These are phyloP conservation scores for Heimioporus retisporus DNA, from an alignment of 1,284 basidiomycete genomes.

Conservation along the genomic window DNA sequence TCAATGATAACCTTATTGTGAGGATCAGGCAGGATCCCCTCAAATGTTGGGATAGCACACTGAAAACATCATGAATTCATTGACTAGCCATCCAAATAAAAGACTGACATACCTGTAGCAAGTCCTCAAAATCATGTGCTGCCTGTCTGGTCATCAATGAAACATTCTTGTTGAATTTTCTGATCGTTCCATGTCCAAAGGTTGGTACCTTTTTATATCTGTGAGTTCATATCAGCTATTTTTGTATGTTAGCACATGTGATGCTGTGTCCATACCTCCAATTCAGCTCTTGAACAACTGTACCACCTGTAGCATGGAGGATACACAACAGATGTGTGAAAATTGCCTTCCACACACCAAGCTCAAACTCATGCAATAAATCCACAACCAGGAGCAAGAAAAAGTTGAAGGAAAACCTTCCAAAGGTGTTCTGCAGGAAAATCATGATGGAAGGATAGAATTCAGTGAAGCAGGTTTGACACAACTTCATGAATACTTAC, in stretches of 20 bases:
- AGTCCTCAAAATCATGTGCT: constrained; percentile 28
- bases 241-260: neutral
- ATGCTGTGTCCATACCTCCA: constrained; percentile 7
- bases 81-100: neutral
- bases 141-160: constrained; percentile 26
- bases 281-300: constrained; percentile 17
- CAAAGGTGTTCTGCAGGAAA: too few species aligned
- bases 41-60: neutral
- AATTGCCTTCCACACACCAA: constrained; percentile 37
- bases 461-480: too few species aligned
- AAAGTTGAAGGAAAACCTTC: neutral
- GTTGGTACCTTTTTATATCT: constrained; percentile 15
- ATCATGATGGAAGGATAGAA: too few species aligned
- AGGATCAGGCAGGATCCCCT: neutral
- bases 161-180: constrained; percentile 23
- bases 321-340: constrained; percentile 34
- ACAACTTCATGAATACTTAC: neutral
- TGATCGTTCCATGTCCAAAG: constrained; percentile 15
- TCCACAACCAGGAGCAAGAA: neutral
- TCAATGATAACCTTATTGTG: neutral
- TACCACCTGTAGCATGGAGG: constrained; percentile 12
- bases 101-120: constrained; percentile 41
- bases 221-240: neutral
- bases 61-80: neutral
- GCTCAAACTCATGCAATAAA: constrained; percentile 1